These are phyloP conservation scores for Mycena sp. DNA, from an alignment of 1,284 basidiomycete species.

Conservation along the genomic window DNA sequence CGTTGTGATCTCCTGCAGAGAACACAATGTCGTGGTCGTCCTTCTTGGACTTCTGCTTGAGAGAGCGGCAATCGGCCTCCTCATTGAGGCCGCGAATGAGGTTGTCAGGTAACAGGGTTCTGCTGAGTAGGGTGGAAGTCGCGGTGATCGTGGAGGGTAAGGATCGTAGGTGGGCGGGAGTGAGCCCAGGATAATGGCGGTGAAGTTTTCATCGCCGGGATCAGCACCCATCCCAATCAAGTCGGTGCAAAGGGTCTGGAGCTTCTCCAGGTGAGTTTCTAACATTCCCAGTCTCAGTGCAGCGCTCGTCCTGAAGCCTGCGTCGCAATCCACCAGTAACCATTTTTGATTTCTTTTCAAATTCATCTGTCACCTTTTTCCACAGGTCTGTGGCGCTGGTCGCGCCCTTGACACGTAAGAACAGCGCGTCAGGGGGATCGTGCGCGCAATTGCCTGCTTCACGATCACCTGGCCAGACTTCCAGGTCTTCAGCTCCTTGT, in stretches of 20 bases:
- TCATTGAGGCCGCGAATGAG: slow-evolving; percentile 23
- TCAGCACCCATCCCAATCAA: slow-evolving; percentile 20
- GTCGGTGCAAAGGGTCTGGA: slow-evolving; percentile 17
- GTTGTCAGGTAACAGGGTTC: too few relatives aligned
- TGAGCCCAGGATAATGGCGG: slow-evolving; percentile 14
- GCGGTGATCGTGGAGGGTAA: slow-evolving; percentile 12
- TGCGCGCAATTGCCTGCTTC: slow-evolving; percentile 15
- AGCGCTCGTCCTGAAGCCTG: slow-evolving; percentile 24
- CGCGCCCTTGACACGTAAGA: slow-evolving; percentile 1
- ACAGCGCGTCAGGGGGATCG: slow-evolving; percentile 21
- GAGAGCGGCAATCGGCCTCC: slow-evolving; percentile 15
- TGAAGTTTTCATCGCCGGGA: too few relatives aligned
- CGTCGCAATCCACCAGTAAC: slow-evolving; percentile 22
- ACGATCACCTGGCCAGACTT: slow-evolving; percentile 16
- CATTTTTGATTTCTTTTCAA: slow-evolving; percentile 21
- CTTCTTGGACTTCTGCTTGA: too few relatives aligned
- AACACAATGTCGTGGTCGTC: slow-evolving; percentile 15
- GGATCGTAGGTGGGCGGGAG: slow-evolving; percentile 20
- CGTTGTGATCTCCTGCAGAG: slow-evolving; percentile 9
- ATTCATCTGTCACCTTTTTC: too few relatives aligned
- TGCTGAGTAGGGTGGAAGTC: slow-evolving; percentile 7
- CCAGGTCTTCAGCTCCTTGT: background rate
- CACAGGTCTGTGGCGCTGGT: background rate
- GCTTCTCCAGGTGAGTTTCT: slow-evolving; percentile 17
- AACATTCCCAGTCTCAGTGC: slow-evolving; percentile 13